phyloP scores from a whole-genome alignment of 2,329 filamentous ascomycete genomes.

The Septoria linicola region DNA sequence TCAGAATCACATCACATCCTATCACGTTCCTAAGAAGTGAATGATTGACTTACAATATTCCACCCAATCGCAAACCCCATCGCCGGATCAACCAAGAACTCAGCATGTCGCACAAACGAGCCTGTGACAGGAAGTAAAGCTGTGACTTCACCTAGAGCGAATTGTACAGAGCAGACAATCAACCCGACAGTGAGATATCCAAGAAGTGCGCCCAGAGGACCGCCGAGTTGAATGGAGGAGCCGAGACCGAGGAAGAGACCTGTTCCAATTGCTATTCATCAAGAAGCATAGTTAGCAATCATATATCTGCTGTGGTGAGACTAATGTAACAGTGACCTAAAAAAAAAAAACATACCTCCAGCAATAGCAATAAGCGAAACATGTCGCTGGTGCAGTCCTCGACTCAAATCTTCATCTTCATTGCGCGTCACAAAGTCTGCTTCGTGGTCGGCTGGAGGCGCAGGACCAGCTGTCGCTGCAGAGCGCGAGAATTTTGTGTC shows the following conservation, averaged over 20 bases:
- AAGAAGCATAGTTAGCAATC: too few relatives aligned
- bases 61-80: conserved; percentile 32
- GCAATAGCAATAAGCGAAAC: conserved; percentile 67
- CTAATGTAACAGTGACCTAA: too few relatives aligned
- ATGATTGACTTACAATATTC: conserved; percentile 21
- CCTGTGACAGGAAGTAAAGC: conserved; percentile 54
- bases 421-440: conserved; percentile 32
- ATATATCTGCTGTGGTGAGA: too few relatives aligned
- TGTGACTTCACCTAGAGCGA: conserved; percentile 53
- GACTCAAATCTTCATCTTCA: conserved; percentile 43
- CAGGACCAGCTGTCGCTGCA: conserved; percentile 7
- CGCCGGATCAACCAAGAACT: conserved; percentile 54
- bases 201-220: conserved; percentile 53
- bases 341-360: conserved; percentile 50
- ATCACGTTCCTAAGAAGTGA: neutral
- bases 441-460: conserved; percentile 13
- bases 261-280: conserved; percentile 61
- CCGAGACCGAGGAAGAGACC: conserved; percentile 62
- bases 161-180: conserved; percentile 52
- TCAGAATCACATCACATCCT: neutral
- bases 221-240: conserved; percentile 52
- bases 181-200: conserved; percentile 54
- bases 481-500: neutral
- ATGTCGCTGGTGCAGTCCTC: conserved; percentile 54
- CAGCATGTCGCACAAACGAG: conserved; percentile 51